phyloP scores from a whole-genome alignment of 192 early-diverging fungal species.

The Mortierella claussenii region DNA sequence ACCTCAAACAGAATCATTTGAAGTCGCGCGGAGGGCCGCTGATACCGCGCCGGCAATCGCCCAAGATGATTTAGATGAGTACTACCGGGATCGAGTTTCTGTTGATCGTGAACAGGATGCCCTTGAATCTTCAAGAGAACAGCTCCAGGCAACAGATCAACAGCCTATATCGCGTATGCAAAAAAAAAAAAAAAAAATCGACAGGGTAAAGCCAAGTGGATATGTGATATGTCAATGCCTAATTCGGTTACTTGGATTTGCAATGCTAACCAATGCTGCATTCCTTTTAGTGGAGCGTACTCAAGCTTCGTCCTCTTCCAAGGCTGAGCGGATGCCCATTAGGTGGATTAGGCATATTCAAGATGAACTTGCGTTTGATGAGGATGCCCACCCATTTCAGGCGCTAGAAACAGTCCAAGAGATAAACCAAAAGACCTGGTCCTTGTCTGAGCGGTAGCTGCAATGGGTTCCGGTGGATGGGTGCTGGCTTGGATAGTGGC shows the following conservation, averaged over 20 bases:
- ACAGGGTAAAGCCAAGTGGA: slow-evolving; percentile 20
- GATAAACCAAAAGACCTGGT: too few species aligned
- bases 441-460: too few species aligned
- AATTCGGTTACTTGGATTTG: slow-evolving; percentile 19
- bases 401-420: too few species aligned
- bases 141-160: slow-evolving; percentile 27
- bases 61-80: slow-evolving; percentile 32
- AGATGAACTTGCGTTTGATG: too few species aligned
- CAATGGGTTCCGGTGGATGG: too few species aligned
- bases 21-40: slow-evolving; percentile 26
- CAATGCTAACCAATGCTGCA: slow-evolving; percentile 18
- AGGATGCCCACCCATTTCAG: too few species aligned
- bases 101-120: slow-evolving; percentile 28
- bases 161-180: slow-evolving; percentile 18
- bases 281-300: slow-evolving; percentile 8
- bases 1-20: slow-evolving; percentile 31
- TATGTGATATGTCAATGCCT: slow-evolving; percentile 6
- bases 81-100: slow-evolving; percentile 28
- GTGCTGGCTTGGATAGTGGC: too few species aligned
- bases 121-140: slow-evolving; percentile 37
- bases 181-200: too few species aligned
- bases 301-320: too few species aligned
- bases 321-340: too few species aligned
- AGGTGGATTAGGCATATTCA: too few species aligned
- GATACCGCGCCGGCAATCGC: slow-evolving; percentile 17